A percentile compares a stretch with the other conserved stretches of the same genome.
These are phyloP conservation scores for Turritis glabra DNA, from an alignment of 345 rosid genomes.

Conservation along the genomic window DNA sequence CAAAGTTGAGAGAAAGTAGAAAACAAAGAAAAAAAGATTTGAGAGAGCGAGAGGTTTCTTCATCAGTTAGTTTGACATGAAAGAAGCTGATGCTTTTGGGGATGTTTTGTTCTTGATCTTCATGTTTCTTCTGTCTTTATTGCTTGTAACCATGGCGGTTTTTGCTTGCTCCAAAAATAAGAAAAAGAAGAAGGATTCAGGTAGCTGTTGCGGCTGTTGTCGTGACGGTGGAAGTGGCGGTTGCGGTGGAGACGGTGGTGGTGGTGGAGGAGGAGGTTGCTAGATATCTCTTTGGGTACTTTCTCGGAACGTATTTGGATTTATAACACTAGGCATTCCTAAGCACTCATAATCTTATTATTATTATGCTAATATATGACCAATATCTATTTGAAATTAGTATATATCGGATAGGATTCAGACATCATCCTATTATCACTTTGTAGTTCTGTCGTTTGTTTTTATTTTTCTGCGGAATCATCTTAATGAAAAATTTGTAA, in stretches of 20 bases:
- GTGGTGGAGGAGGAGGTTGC: neutral
- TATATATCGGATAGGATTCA: neutral
- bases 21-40: neutral
- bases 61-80: constrained; percentile 9
- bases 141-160: constrained; percentile 23
- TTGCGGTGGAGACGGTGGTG: neutral
- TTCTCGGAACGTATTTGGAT: neutral
- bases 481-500: neutral
- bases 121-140: constrained; percentile 24
- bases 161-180: neutral
- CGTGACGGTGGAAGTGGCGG: neutral
- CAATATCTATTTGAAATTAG: neutral
- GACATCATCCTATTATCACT: neutral
- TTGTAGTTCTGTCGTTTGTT: neutral
- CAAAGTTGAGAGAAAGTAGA: neutral
- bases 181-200: neutral
- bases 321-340: neutral
- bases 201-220: neutral
- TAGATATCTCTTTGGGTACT: constrained; percentile 2
- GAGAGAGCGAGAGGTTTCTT: neutral
- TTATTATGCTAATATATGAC: neutral
- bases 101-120: constrained; percentile 21
- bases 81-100: neutral
- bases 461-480: neutral
- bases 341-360: neutral